Base-by-base conservation (phyloP, 2,329 filamentous ascomycete species). In the Fusarium torulosum region DNA sequence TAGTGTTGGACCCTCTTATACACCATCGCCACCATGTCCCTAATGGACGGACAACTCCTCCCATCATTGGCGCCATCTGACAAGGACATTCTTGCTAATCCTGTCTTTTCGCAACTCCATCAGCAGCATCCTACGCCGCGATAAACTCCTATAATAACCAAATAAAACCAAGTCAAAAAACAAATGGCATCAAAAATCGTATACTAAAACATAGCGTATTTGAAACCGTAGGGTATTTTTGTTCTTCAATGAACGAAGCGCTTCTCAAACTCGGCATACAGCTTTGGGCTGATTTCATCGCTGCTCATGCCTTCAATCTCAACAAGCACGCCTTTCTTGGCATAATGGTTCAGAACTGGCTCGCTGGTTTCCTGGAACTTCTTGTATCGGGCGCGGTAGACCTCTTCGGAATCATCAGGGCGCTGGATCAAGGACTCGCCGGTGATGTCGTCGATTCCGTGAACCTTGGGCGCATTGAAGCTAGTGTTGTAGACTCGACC, bases 401-500 rank as follows among this genome's bases (percentile, higher is more conserved):
- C 91, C 47, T 93, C 90, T 71, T 96, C 91, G 58, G 89, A 91
- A 76, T 99, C 96, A 75, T 99, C 96, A 9, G 90, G 84, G 55
- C 96, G 86, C 76, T 96, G 91, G 7, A 91, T 90, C 64, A 99
- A 84, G 21, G 86, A 83, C 77, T 99, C 96, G 17, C 96, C 96
- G 0, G 96, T 99, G 46, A 97, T 76, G 77, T 99, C 96, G 79
- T 99, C 96, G 70, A 85, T 87, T 25, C 96, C 95, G 0, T 88
- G 80, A 2, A 94, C 88, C 69, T 90, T 91, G 1, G 96, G 96
- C 9, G 91, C 86, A 75, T 98, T 94, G 83, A 97, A 99, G 0
- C 90, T 90, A 4, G 94, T 96, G 78, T 99, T 99, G 84, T 99
- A 99, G 17, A 97, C 91, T 27, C 96, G 87, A 2, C 96, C 96